Percentiles rank a stretch among this genome's conserved stretches.
phyloP scores from a whole-genome alignment of 352 stramenopile species.

The Lagenidium sp. region DNA sequence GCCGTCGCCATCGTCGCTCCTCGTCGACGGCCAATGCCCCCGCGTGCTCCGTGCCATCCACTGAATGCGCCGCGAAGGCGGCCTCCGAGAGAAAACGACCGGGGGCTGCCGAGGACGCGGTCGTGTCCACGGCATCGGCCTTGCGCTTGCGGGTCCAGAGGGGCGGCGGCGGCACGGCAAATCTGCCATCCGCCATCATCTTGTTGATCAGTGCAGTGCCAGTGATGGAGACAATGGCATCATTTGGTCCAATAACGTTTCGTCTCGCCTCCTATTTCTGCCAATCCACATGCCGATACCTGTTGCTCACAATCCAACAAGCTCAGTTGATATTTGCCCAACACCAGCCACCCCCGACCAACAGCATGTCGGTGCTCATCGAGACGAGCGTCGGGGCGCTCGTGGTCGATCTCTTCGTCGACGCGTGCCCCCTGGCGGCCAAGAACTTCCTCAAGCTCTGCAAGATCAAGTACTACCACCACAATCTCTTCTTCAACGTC shows the following conservation, averaged over 20 bases:
- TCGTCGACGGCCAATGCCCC: slow-evolving; percentile 5
- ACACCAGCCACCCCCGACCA: neutral
- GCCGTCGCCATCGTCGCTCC: neutral
- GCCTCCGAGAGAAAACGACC: slow-evolving; percentile 25
- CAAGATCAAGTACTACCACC: slow-evolving; percentile 94
- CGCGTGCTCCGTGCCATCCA: slow-evolving; percentile 10
- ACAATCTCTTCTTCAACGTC: slow-evolving; percentile 94
- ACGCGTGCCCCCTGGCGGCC: slow-evolving; percentile 70
- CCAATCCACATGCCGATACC: too few species aligned
- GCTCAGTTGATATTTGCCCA: neutral
- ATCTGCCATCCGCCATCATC: slow-evolving; percentile 24
- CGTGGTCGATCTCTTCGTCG: slow-evolving; percentile 88
- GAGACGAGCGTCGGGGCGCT: slow-evolving; percentile 88
- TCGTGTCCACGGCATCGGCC: neutral
- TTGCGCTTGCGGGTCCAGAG: slow-evolving; percentile 37
- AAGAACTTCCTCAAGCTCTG: slow-evolving; percentile 96
- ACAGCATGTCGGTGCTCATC: slow-evolving; percentile 89
- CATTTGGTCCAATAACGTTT: slow-evolving; percentile 8
- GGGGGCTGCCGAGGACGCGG: neutral
- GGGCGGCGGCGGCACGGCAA: slow-evolving; percentile 37
- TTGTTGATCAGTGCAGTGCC: neutral
- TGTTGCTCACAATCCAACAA: too few species aligned
- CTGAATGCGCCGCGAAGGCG: slow-evolving; percentile 19
- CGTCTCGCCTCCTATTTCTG: too few species aligned
- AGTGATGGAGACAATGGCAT: neutral